Percentiles rank a stretch among this genome's conserved stretches.
Conservation (phyloP, 306 rosid species). For the Gynostemma pentaphyllum region DNA sequence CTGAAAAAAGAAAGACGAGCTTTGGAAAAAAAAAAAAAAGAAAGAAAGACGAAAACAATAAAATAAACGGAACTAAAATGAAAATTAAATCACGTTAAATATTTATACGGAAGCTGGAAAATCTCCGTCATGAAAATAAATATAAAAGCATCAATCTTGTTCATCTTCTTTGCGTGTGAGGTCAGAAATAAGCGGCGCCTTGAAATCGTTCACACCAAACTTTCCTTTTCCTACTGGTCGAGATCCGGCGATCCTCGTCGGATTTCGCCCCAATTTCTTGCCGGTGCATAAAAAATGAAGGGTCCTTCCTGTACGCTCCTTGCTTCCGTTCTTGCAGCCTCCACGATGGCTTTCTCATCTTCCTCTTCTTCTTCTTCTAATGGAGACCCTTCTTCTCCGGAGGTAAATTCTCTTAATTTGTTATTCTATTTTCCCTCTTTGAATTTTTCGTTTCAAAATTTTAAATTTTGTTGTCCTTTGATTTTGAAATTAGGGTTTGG, state of each 20-base stretch:
- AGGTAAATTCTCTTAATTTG: slow-evolving; percentile 8
- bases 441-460: neutral
- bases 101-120: neutral
- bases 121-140: too few species aligned
- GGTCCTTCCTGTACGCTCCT: slow-evolving; percentile 34
- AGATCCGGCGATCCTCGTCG: slow-evolving; percentile 33
- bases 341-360: slow-evolving; percentile 32
- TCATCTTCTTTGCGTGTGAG: neutral
- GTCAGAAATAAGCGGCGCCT: neutral
- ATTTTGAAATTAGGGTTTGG: slow-evolving; percentile 9
- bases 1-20: neutral
- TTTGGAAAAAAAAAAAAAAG: too few species aligned
- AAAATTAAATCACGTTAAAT: slow-evolving; percentile 20
- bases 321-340: slow-evolving; percentile 42
- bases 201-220: too few species aligned
- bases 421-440: neutral
- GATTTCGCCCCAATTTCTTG: slow-evolving; percentile 18
- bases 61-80: slow-evolving; percentile 31
- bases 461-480: neutral
- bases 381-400: slow-evolving; percentile 16
- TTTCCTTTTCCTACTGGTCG: too few species aligned
- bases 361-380: neutral
- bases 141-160: neutral
- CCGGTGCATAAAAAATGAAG: slow-evolving; percentile 19
- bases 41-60: too few species aligned